phyloP scores from a whole-genome alignment of 2,329 filamentous ascomycete genomes.

The Alternaria sp. region DNA sequence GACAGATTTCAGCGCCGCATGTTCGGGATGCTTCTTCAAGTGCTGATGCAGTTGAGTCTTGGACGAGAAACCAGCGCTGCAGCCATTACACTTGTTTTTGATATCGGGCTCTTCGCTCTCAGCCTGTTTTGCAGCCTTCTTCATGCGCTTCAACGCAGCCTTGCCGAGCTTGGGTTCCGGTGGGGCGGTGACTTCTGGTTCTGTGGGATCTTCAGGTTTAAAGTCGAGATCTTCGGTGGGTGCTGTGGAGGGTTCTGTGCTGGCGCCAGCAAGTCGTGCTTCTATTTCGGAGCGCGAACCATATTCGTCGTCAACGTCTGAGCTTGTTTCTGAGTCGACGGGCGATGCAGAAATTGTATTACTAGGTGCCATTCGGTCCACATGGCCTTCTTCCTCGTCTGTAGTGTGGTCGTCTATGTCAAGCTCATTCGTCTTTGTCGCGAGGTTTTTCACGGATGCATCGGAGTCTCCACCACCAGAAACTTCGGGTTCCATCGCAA shows the following conservation, averaged over 20 bases:
- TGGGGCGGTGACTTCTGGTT: constrained; percentile 1
- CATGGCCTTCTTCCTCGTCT: constrained; percentile 19
- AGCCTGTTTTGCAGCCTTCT: constrained; percentile 52
- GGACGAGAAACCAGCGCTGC: constrained; percentile 77
- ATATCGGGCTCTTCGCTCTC: constrained; percentile 30
- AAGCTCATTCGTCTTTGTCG: constrained; percentile 20
- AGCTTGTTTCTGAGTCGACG: neutral
- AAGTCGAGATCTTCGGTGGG: constrained; percentile 8
- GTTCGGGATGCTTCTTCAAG: constrained; percentile 64
- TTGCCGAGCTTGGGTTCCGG: constrained; percentile 52
- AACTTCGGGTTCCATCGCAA: constrained; percentile 13
- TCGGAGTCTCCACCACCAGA: constrained; percentile 49
- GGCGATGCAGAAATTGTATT: neutral
- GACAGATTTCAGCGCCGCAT: constrained; percentile 61
- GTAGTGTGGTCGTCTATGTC: constrained; percentile 14
- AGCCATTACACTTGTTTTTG: constrained; percentile 76
- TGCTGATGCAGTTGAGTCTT: constrained; percentile 77
- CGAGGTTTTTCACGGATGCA: constrained; percentile 22
- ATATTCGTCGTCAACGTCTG: constrained; percentile 45
- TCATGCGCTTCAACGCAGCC: constrained; percentile 56
- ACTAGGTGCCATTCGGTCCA: neutral
- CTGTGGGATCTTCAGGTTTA: constrained; percentile 2
- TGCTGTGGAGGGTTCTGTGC: constrained; percentile 11
- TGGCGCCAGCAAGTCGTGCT: constrained; percentile 36
- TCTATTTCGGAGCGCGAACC: constrained; percentile 46